Evolutionary conservation across 345 rosid species (phyloP).

Genomic region (Populus deltoides): DNA sequence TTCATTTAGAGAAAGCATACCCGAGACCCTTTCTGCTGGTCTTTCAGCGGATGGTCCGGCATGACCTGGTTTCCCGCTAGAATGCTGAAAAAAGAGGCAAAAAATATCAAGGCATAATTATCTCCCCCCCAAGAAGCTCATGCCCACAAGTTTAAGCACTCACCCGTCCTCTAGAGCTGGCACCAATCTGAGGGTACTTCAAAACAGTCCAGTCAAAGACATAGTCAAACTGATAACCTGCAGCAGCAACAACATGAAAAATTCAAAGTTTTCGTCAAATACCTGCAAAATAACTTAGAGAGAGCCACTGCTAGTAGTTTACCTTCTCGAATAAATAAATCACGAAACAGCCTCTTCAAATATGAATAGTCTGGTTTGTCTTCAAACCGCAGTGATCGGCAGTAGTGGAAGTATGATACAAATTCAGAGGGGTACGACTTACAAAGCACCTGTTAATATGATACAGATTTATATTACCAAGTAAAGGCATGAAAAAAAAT

Average conservation of each 20-base stretch:
- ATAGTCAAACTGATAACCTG: conserved; percentile 89
- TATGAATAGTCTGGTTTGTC: conserved; percentile 97
- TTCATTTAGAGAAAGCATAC: conserved; percentile 23
- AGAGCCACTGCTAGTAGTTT: not conserved
- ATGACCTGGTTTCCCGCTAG: conserved; percentile 51
- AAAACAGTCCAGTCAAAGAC: conserved; percentile 93
- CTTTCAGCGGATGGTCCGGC: conserved; percentile 70
- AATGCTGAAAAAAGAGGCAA: conserved; percentile 18
- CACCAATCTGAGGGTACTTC: conserved; percentile 80
- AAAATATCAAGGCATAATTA: not conserved
- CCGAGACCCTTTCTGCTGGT: conserved; percentile 64
- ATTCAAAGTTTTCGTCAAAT: not conserved
- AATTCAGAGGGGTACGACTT: conserved; percentile 81
- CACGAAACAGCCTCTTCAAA: conserved; percentile 89
- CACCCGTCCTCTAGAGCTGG: conserved; percentile 78
- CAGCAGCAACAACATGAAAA: conserved; percentile 22
- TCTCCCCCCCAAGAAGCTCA: not conserved
- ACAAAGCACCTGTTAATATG: conserved; percentile 64
- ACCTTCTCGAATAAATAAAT: conserved; percentile 94
- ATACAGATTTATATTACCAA: not conserved
- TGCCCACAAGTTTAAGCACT: conserved; percentile 21
- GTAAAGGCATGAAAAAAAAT: not conserved
- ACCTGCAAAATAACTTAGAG: not conserved
- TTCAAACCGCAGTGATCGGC: conserved; percentile 91
- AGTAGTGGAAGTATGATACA: conserved; percentile 90